These are phyloP conservation scores for Mycena latifolia DNA, from an alignment of 768 basidiomycete genomes.

Conservation along the genomic window DNA sequence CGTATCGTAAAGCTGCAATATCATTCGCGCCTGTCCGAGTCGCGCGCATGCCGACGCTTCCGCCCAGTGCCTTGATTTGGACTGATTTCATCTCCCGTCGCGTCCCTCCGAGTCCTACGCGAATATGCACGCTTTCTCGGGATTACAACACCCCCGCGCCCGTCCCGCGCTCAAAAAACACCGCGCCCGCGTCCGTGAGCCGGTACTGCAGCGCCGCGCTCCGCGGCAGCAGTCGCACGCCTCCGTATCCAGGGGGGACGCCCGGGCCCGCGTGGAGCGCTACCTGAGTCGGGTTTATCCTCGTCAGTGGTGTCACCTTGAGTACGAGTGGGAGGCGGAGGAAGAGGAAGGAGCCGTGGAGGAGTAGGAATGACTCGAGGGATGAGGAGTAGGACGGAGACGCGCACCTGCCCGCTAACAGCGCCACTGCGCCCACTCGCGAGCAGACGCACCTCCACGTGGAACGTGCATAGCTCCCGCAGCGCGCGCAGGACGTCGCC, in stretches of 20 bases:
- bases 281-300: slow-evolving; percentile 57
- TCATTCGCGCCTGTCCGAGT: too few relatives aligned
- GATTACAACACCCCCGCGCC: slow-evolving; percentile 61
- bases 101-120: too few relatives aligned
- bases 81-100: too few relatives aligned
- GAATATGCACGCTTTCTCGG: too few relatives aligned
- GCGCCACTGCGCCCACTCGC: slow-evolving; percentile 82
- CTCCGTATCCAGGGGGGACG: slow-evolving; percentile 42
- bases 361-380: too few relatives aligned
- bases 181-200: slow-evolving; percentile 71
- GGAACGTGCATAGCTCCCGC: slow-evolving; percentile 73
- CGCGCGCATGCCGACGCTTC: too few relatives aligned
- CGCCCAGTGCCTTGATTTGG: too few relatives aligned
- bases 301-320: too few relatives aligned
- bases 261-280: slow-evolving; percentile 71
- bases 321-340: too few relatives aligned
- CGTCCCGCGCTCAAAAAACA: slow-evolving; percentile 83
- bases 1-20: too few relatives aligned
- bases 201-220: slow-evolving; percentile 76
- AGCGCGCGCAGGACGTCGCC: slow-evolving; percentile 71
- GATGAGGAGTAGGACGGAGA: too few relatives aligned
- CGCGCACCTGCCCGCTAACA: slow-evolving; percentile 83
- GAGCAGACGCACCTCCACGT: slow-evolving; percentile 78
- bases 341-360: too few relatives aligned
- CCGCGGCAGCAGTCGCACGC: slow-evolving; percentile 60